phyloP scores from a whole-genome alignment of 1,139 yeast genomes.

The Pneumocystis jirovecii region DNA sequence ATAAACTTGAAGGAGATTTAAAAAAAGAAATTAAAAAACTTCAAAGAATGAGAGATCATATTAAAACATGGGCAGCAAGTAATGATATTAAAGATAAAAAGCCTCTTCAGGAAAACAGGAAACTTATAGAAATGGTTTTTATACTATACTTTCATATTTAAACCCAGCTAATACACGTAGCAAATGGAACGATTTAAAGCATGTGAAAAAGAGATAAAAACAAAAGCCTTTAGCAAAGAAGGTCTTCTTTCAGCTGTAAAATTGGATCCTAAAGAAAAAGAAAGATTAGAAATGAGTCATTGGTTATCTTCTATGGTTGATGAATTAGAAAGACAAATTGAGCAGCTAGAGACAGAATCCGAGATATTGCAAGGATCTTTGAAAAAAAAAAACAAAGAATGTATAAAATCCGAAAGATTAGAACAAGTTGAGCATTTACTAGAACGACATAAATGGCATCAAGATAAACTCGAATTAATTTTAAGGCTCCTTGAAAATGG shows the following conservation, averaged over 20 bases:
- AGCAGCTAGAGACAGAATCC: constrained; percentile 60
- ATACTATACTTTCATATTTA: constrained; percentile 4
- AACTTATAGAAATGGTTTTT: constrained; percentile 50
- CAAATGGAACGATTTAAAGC: constrained; percentile 97
- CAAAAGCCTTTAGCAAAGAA: constrained; percentile 89
- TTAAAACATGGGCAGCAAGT: constrained; percentile 88
- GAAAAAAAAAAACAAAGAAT: constrained; percentile 46
- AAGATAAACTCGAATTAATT: constrained; percentile 60
- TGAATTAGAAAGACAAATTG: constrained; percentile 70
- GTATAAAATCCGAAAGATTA: constrained; percentile 39
- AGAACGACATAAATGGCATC: constrained; percentile 71
- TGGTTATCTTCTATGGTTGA: constrained; percentile 66
- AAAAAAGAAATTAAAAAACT: constrained; percentile 92
- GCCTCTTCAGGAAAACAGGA: constrained; percentile 60
- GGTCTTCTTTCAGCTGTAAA: constrained; percentile 62
- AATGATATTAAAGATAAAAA: constrained; percentile 87
- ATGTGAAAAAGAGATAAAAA: constrained; percentile 85
- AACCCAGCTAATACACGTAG: constrained; percentile 22
- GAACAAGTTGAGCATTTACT: constrained; percentile 48
- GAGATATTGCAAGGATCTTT: constrained; percentile 41
- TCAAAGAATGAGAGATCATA: constrained; percentile 88
- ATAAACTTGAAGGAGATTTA: constrained; percentile 77
- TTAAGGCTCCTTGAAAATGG: constrained; percentile 71
- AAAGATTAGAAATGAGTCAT: constrained; percentile 57
- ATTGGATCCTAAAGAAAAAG: constrained; percentile 66